A percentile compares a stretch with the other conserved stretches of the same genome.
Evolutionary conservation across 345 rosid species (phyloP).

Genomic region (Populus davidiana): DNA sequence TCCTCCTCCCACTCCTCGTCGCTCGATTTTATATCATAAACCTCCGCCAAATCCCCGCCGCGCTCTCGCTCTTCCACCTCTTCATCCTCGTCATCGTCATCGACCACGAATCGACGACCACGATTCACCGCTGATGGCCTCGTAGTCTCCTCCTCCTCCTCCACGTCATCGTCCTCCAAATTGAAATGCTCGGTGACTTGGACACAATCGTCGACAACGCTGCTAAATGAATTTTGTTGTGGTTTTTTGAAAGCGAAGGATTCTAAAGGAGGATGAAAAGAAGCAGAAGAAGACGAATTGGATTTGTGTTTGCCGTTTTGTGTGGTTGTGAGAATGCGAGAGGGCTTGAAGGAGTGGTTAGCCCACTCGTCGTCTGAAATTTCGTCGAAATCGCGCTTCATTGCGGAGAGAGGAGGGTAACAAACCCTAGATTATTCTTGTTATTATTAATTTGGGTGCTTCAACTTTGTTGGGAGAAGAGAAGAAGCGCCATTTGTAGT

Average conservation of each 20-base stretch:
- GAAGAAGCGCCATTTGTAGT: neutral
- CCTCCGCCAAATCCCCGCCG: constrained; percentile 37
- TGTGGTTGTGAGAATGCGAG: constrained; percentile 54
- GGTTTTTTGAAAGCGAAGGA: constrained; percentile 57
- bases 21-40: constrained; percentile 30
- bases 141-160: constrained; percentile 20
- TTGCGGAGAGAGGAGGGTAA: constrained; percentile 1
- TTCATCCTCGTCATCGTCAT: constrained; percentile 56
- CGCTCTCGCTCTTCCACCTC: constrained; percentile 28
- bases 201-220: constrained; percentile 44
- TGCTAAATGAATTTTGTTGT: neutral
- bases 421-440: neutral
- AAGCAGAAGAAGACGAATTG: constrained; percentile 23
- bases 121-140: constrained; percentile 24
- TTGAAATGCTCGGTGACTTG: constrained; percentile 32
- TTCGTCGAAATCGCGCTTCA: constrained; percentile 76
- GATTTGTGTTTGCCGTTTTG: neutral
- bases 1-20: constrained; percentile 38
- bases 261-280: constrained; percentile 64
- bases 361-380: constrained; percentile 96
- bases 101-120: constrained; percentile 69
- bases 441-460: neutral
- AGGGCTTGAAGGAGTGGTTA: constrained; percentile 65
- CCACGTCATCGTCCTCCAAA: constrained; percentile 25
- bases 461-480: neutral